Base-by-base conservation (phyloP, 2,329 filamentous ascomycete species). In the Colletotrichum tropicicola region DNA sequence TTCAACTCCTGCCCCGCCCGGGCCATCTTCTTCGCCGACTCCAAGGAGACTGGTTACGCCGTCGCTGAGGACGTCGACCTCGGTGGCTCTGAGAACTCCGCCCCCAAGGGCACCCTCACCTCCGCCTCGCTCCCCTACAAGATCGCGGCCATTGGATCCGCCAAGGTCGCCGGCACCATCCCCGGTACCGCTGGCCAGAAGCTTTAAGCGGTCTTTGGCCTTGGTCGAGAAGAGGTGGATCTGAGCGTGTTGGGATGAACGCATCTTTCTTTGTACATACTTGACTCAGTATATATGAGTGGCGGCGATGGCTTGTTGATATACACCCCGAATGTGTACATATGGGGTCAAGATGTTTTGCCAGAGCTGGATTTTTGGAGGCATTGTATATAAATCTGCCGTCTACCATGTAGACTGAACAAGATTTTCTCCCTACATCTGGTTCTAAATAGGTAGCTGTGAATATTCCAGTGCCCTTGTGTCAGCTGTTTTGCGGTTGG, bases 51-150 rank as follows among this genome's bases (percentile, higher is more conserved):
- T 1, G 79, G 79, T 39, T 80, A 77, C 58, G 79, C 76, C 13
- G 74, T 78, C 4, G 73, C 73, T 41, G 72, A 75, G 35, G 79
- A 81, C 41, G 79, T 78, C 30, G 72, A 73, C 65, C 73, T 81
- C 8, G 79, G 85, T 25, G 79, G 75, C 45, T 79, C 76, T 21
- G 71, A 71, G 27, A 86, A 86, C 74, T 74, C 78, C 23, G 86
- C 84, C 2, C 79, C 79, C 2, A 71, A 73, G 45, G 82, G 83
- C 23, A 83, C 80, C 4, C 74, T 86, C 15, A 83, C 74, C 32
- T 76, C 75, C 8, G 76, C 86, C 12, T 82, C 81, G 0, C 88
- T 88, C 71, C 70, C 72, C 25, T 87, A 87, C 73, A 78, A 73
- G n/a, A 72, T 82, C 8, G 35, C 58, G 4, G 49, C 63, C 3